Base-by-base conservation (phyloP, 1,284 basidiomycete species). In the Ustilago bromivora region DNA sequence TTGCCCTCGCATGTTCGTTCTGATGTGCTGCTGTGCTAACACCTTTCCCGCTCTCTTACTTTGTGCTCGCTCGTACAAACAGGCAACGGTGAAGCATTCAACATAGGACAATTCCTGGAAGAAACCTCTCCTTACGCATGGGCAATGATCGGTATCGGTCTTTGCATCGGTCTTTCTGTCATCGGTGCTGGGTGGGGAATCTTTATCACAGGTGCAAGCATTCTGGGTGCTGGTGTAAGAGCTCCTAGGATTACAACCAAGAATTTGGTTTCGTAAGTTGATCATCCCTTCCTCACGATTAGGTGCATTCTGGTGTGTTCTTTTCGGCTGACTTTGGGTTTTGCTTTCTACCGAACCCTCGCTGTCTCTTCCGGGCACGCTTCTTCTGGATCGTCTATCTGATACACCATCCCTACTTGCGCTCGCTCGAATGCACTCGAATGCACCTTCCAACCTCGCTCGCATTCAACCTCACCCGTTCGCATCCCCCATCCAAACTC, bases 181-280 rank as follows among this genome's bases (percentile, higher is more conserved):
- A 88, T 95, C 6, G 97, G 96, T 68, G 96, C 96, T 54, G 96
- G 93, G 87, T 98, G 96, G 96, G 96, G 96, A 63, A 99, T 99
- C 87, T 96, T 97, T 88, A 89, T 98, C 72, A 98, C 96, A 2
- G 96, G 96, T 63, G 88, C 96, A 23, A 96, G 94, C 34, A 96
- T 99, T 79, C 89, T 99, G 28, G 96, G 96, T 70, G 96, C 95
- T 83, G 96, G 96, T 86, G 95, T 99, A 13, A 89, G 96, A 47
- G 91, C 95, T 55, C 96, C 97, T 11, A 90, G 97, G 74, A 99
- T 99, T 79, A 91, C 93, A 59, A 98, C 96, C 41, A 99, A 99
- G 90, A 99, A 99, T 87, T 87, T 99, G 86, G 98, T 98, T 83
- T 96, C 94, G 95, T 94, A 67, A 68, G 90, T 87, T 3, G 3